These are phyloP conservation scores for Allomyces macrogynus DNA, from an alignment of 192 early-diverging fungal genomes.

Conservation along the genomic window DNA sequence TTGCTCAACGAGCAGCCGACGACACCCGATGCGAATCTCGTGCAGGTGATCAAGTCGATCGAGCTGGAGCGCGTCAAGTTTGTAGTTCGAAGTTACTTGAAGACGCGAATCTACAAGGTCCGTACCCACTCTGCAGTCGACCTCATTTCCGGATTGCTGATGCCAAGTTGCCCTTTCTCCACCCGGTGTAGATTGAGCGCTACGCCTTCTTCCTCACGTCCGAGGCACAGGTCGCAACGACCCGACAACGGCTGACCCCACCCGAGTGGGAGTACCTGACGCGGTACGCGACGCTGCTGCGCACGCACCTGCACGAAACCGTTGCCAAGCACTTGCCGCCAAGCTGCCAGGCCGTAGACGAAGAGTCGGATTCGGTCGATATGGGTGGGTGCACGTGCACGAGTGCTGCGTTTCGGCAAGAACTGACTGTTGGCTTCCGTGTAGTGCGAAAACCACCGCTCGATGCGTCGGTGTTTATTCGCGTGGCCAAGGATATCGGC, in stretches of 20 bases:
- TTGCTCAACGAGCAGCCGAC: constrained; percentile 13
- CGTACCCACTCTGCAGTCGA: background rate
- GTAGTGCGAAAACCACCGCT: constrained; percentile 22
- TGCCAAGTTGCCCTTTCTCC: background rate
- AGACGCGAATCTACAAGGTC: constrained; percentile 42
- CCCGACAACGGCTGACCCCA: constrained; percentile 17
- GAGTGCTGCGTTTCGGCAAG: no score
- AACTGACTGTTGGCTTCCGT: no score
- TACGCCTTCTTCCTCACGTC: constrained; percentile 21
- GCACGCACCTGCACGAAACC: constrained; percentile 1
- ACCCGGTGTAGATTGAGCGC: constrained; percentile 28
- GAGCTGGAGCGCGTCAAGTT: constrained; percentile 50
- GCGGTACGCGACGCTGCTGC: constrained; percentile 11
- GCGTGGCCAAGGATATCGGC: constrained; percentile 26
- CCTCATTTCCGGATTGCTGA: background rate
- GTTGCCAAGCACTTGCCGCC: background rate
- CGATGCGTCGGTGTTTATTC: constrained; percentile 39
- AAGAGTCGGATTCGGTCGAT: background rate
- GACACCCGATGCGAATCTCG: constrained; percentile 23
- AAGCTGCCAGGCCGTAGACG: background rate
- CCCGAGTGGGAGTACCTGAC: constrained; percentile 25
- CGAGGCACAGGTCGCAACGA: constrained; percentile 8
- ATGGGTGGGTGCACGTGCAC: background rate
- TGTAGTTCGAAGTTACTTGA: constrained; percentile 35
- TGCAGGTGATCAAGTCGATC: constrained; percentile 32